Conservation (phyloP, 2,329 filamentous ascomycete genomes). For the Fusarium sp. region DNA sequence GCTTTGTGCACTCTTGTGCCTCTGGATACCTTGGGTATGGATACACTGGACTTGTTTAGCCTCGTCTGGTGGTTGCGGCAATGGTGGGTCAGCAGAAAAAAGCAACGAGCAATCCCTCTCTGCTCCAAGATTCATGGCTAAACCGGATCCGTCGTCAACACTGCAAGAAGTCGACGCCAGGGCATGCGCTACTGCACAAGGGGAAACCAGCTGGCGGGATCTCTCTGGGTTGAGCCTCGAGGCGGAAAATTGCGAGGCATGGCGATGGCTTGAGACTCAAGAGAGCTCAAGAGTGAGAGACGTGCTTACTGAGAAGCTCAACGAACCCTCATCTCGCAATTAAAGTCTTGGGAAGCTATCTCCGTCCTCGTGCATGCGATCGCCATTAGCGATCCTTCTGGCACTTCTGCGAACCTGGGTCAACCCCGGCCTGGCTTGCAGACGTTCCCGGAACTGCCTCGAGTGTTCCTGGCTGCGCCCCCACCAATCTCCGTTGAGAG, state of each 20-base stretch:
- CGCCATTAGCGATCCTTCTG: conserved; percentile 5
- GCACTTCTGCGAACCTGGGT: conserved; percentile 10
- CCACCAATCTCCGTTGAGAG: conserved; percentile 37
- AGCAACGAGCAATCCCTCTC: neutral
- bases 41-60: conserved; percentile 6
- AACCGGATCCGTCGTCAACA: conserved; percentile 34
- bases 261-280: neutral
- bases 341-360: neutral
- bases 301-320: neutral
- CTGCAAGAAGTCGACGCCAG: conserved; percentile 13
- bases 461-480: conserved; percentile 18
- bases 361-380: conserved; percentile 3
- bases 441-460: conserved; percentile 19
- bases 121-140: conserved; percentile 31
- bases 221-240: neutral
- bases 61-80: conserved; percentile 24
- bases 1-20: conserved; percentile 8
- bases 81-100: conserved; percentile 22
- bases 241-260: neutral
- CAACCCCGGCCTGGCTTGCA: conserved; percentile 22
- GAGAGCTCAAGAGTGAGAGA: neutral
- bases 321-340: conserved; percentile 7
- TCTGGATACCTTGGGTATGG: neutral
- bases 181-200: conserved; percentile 17
- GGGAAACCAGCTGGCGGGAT: conserved; percentile 5